A percentile compares a stretch with the other conserved stretches of the same genome.
Conservation (phyloP, 495 filamentous ascomycete genomes). For the Trichoderma orchidacearum region DNA sequence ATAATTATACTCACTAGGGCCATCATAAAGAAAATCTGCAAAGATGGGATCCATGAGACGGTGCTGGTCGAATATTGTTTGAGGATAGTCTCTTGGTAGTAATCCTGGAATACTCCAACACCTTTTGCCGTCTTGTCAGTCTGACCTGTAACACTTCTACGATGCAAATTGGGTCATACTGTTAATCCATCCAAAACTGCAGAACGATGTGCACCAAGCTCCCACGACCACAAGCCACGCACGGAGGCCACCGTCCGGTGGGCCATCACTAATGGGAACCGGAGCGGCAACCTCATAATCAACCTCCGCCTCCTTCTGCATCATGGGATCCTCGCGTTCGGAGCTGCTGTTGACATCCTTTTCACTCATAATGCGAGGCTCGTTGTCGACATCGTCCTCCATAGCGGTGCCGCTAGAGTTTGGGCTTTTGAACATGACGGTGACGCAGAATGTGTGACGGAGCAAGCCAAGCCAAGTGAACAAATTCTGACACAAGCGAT, state of each 20-base stretch:
- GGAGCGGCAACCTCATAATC: neutral
- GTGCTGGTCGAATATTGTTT: conserved; percentile 31
- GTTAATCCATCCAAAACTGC: conserved; percentile 26
- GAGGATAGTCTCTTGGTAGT: conserved; percentile 38
- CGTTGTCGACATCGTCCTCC: neutral
- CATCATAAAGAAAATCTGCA: conserved; percentile 31
- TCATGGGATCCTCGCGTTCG: neutral
- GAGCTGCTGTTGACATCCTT: neutral
- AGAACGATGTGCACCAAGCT: conserved; percentile 19
- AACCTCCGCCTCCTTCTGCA: neutral
- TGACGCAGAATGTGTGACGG: neutral
- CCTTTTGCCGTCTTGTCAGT: conserved; percentile 7
- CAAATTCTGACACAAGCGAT: neutral
- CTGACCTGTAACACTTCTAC: conserved; percentile 8
- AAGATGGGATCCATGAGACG: conserved; percentile 42
- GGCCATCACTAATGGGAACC: neutral
- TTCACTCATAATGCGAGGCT: neutral
- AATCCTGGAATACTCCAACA: conserved; percentile 47
- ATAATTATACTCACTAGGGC: neutral
- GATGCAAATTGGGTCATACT: conserved; percentile 8
- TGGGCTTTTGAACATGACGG: neutral
- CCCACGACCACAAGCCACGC: conserved; percentile 25
- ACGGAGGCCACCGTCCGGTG: conserved; percentile 19
- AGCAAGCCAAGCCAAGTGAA: neutral
- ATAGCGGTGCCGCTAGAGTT: neutral